Evolutionary conservation across 441 rosid species (phyloP).

Genomic region (Populus hybrid): DNA sequence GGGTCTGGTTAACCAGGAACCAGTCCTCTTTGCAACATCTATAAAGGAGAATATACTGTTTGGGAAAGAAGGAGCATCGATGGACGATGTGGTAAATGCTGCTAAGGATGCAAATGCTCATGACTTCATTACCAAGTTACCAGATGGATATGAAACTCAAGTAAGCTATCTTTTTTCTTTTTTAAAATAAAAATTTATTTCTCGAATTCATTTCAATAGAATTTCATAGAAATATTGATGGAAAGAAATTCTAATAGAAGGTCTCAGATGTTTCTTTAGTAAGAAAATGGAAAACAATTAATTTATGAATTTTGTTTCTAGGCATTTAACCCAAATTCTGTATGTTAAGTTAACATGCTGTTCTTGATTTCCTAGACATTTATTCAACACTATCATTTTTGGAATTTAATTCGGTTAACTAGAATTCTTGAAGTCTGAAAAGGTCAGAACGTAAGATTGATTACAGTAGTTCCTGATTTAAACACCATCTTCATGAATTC

Average conservation of each 20-base stretch:
- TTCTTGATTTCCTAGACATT: background rate
- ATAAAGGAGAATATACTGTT: constrained; percentile 63
- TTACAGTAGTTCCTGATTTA: background rate
- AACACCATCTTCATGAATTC: constrained; percentile 13
- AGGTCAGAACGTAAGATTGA: background rate
- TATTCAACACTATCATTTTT: background rate
- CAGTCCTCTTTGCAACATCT: constrained; percentile 64
- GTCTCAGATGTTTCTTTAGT: constrained; percentile 3
- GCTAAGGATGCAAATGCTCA: constrained; percentile 67
- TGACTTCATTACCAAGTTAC: constrained; percentile 62
- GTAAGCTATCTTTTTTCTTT: constrained; percentile 31
- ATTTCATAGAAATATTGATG: background rate
- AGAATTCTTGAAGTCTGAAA: too few species aligned
- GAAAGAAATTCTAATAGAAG: background rate
- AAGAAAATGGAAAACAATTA: background rate
- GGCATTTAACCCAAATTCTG: background rate
- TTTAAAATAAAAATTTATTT: too few species aligned
- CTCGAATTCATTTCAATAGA: background rate
- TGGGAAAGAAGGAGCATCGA: constrained; percentile 65
- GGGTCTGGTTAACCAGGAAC: constrained; percentile 75
- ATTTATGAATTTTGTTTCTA: background rate
- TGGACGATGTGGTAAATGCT: constrained; percentile 52
- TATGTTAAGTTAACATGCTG: too few species aligned
- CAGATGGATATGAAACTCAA: constrained; percentile 66
- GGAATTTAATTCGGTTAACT: background rate